phyloP scores from a whole-genome alignment of 2,329 filamentous ascomycete genomes.

The Monosporascus sp. region DNA sequence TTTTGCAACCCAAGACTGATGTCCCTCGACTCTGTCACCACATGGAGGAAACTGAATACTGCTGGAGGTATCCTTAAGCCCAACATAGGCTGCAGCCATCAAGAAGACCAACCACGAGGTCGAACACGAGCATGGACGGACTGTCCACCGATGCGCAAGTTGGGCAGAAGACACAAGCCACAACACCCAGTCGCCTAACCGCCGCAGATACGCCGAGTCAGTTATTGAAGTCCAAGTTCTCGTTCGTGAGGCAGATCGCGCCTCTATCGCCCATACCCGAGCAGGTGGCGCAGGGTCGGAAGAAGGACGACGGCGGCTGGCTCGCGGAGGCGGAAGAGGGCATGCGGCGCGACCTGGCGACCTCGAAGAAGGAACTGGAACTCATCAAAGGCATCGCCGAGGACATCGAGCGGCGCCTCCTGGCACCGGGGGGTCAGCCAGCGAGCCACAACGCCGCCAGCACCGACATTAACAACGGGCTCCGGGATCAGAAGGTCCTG shows the following conservation, averaged over 20 bases:
- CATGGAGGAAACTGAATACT: too few relatives aligned
- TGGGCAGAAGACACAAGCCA: background rate
- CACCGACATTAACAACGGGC: background rate
- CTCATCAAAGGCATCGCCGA: conserved; percentile 16
- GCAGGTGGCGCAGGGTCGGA: background rate
- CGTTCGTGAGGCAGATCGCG: conserved; percentile 5
- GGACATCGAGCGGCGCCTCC: conserved; percentile 8
- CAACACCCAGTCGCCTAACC: background rate
- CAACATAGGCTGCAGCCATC: too few relatives aligned
- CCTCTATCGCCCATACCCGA: background rate
- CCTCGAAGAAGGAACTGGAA: conserved; percentile 20
- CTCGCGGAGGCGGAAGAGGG: conserved; percentile 9
- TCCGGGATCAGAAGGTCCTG: conserved; percentile 9
- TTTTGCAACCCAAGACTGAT: too few relatives aligned
- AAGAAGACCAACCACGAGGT: too few relatives aligned
- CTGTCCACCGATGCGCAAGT: background rate
- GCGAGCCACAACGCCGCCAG: background rate
- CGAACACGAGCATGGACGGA: background rate
- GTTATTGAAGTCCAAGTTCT: conserved; percentile 5
- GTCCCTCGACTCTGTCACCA: too few relatives aligned
- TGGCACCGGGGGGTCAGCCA: background rate
- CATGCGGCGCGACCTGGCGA: conserved; percentile 17
- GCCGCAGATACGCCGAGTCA: background rate
- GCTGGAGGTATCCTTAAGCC: too few relatives aligned
- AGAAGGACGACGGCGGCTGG: conserved; percentile 13